Evolutionary conservation across 169 alveolate species (phyloP), one percentile per base, ranked within the genome.

Genomic region (Cryptosporidium ubiquitum): DNA sequence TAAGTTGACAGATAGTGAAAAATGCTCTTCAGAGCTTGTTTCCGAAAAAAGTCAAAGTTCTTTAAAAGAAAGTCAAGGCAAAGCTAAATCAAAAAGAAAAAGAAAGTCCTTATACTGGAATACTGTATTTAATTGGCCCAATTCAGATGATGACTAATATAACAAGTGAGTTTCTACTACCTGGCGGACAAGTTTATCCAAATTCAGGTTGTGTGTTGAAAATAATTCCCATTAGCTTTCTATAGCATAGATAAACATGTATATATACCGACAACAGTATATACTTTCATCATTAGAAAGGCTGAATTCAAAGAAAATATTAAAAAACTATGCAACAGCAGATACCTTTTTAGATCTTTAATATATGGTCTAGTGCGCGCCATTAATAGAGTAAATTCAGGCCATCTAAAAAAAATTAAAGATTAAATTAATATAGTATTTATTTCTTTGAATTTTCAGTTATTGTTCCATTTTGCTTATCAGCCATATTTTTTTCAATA

Each of bases 121-220:
- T 68, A 37, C 42, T 31, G 26, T 33, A 12, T 33, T 68, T 26
- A 68, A 68, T 23, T 68, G 74, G 74, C 14, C 42, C 5, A 68
- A 51, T 31, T 68, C 74, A 68, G 74, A 68, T 35, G 74, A 66
- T 29, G 73, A 68, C 14, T 14, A 37, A 31, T n/a, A 2, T 47
- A 18, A 47, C 16, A 14, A 47, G 20, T 47, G 55, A 47, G 55
- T 20, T 47, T 47, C 55, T 47, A 1, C 55, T 47, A 1, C 1
- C 55, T 3, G 16, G 16, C 16, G 9, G 16, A 5, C 23, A 47
- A 14, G 23, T 20, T 47, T 47, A 3, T 37, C 23, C 20, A 12
- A 12, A 47, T 47, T 47, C 55, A 47, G 20, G 20, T 47, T 16
- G 16, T 47, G 16, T 47, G 20, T 7, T 14, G n/a, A n/a, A n/a